Conservation (phyloP, 805 yeast species). For the Priceomyces haplophilus region DNA sequence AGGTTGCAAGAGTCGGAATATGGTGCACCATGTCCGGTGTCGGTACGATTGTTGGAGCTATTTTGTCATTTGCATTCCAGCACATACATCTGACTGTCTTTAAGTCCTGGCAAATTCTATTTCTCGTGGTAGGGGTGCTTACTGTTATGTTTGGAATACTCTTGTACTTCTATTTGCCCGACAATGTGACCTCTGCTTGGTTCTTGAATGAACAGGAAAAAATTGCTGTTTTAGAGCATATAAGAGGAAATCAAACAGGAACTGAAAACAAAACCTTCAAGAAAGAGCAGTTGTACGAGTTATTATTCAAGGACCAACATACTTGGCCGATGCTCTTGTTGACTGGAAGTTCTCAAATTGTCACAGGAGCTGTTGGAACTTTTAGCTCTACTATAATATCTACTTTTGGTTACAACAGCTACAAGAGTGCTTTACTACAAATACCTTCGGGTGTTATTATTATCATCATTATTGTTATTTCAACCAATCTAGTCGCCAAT, state of each 20-base stretch:
- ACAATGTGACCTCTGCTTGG: conserved; percentile 39
- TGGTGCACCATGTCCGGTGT: conserved; percentile 60
- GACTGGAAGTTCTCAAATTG: conserved; percentile 46
- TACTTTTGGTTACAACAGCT: conserved; percentile 47
- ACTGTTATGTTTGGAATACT: conserved; percentile 50
- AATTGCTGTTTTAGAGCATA: conserved; percentile 39
- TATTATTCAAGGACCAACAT: conserved; percentile 43
- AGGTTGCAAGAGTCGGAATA: conserved; percentile 49
- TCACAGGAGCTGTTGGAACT: conserved; percentile 52
- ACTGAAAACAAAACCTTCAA: conserved; percentile 48
- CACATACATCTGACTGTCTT: conserved; percentile 37
- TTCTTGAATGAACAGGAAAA: conserved; percentile 44
- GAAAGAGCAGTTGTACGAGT: conserved; percentile 43
- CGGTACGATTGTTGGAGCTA: conserved; percentile 49
- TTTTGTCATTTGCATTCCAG: conserved; percentile 50
- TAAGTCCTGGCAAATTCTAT: conserved; percentile 61
- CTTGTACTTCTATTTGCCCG: conserved; percentile 46
- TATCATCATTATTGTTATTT: conserved; percentile 27
- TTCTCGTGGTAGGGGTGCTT: conserved; percentile 52
- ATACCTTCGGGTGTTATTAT: conserved; percentile 57
- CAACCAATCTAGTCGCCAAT: conserved; percentile 29
- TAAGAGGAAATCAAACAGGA: conserved; percentile 51
- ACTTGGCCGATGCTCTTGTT: conserved; percentile 49
- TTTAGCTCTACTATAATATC: conserved; percentile 52
- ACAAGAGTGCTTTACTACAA: conserved; percentile 48